Conservation (phyloP, 1,139 yeast species). For the Diutina catenulata region DNA sequence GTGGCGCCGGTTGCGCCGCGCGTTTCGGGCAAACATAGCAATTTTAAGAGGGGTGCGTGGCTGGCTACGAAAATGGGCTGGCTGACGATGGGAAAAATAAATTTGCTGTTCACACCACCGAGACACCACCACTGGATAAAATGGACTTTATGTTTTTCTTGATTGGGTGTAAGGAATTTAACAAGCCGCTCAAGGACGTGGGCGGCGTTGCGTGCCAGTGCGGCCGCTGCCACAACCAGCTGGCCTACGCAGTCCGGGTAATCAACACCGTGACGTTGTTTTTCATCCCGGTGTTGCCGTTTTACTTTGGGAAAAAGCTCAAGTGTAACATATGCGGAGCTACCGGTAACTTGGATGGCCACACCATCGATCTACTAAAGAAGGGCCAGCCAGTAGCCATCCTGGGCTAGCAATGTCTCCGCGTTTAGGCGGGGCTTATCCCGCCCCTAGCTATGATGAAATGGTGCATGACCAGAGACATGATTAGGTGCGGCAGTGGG, state of each 20-base stretch:
- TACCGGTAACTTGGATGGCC: slow-evolving; percentile 23
- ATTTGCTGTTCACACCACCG: no score
- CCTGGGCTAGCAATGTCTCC: slow-evolving; percentile 6
- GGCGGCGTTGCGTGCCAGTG: slow-evolving; percentile 14
- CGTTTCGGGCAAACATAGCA: no score
- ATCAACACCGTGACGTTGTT: slow-evolving; percentile 33
- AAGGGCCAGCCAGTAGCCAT: slow-evolving; percentile 35
- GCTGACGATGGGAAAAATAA: no score
- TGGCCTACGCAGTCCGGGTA: slow-evolving; percentile 30
- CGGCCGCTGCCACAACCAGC: slow-evolving; percentile 33
- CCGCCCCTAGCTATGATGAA: no score
- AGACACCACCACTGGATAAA: no score
- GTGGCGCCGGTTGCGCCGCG: no score
- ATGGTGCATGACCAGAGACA: no score
- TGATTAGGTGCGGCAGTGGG: no score
- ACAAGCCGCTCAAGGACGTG: slow-evolving; percentile 9
- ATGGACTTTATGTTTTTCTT: slow-evolving; percentile 3
- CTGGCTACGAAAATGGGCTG: no score
- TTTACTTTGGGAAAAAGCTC: slow-evolving; percentile 25
- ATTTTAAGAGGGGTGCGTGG: no score
- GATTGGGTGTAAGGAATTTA: slow-evolving; percentile 7
- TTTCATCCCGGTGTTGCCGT: slow-evolving; percentile 35
- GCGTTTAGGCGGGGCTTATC: no score
- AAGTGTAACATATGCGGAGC: slow-evolving; percentile 35
- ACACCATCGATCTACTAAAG: slow-evolving; percentile 20